phyloP scores from a whole-genome alignment of 352 stramenopile species.

The Phytopythium sindhum region DNA sequence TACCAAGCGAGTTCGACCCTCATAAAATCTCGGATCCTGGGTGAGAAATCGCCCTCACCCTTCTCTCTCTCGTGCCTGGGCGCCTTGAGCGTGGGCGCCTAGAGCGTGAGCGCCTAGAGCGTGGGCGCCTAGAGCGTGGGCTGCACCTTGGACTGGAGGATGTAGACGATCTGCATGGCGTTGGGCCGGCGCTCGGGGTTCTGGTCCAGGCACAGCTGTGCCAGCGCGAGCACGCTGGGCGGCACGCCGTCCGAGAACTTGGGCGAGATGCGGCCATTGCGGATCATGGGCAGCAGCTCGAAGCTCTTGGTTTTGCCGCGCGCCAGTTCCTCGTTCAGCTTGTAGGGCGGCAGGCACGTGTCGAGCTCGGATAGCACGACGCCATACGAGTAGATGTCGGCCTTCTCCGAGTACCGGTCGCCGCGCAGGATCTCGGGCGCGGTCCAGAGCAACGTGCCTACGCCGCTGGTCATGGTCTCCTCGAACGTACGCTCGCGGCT shows the following conservation, averaged over 20 bases:
- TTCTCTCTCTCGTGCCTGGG: not conserved
- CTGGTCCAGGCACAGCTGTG: conserved; percentile 17
- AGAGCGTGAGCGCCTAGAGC: no score
- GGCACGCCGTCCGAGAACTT: conserved; percentile 12
- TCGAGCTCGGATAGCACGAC: conserved; percentile 50
- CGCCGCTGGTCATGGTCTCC: conserved; percentile 28
- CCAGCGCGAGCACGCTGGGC: conserved; percentile 12
- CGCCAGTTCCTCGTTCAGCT: conserved; percentile 17
- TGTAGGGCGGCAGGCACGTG: conserved; percentile 38
- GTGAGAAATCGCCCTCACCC: no score
- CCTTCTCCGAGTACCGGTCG: no score
- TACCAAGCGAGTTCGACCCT: no score
- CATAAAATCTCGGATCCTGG: no score
- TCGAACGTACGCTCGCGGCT: no score
- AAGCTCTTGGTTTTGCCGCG: conserved; percentile 11
- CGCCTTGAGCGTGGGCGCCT: no score
- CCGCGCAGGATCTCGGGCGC: conserved; percentile 39
- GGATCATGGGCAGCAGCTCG: conserved; percentile 13
- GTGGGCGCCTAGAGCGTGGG: conserved; percentile 9
- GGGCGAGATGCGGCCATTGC: conserved; percentile 17
- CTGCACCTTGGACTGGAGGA: conserved; percentile 9
- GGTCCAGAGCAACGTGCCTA: no score
- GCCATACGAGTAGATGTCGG: conserved; percentile 58
- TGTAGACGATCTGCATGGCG: conserved; percentile 15
- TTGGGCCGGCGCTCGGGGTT: conserved; percentile 13